Evolutionary conservation across 2,329 filamentous ascomycete species (phyloP).

Genomic region (Phaeoacremonium minimum): DNA sequence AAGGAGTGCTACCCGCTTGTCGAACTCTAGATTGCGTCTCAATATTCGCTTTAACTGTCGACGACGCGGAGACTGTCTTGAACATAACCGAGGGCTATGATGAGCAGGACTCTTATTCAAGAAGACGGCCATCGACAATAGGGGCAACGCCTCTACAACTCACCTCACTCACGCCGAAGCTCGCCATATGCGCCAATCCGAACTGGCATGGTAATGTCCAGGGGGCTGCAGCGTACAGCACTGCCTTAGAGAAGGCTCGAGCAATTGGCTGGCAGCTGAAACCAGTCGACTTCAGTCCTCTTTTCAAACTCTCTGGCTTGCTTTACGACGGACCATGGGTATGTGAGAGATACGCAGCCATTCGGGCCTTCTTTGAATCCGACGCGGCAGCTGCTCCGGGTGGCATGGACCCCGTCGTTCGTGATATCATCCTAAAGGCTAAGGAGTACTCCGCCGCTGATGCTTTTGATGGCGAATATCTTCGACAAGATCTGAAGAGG

Average conservation of each 20-base stretch:
- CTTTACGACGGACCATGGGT: conserved; percentile 21
- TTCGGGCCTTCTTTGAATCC: too few species aligned
- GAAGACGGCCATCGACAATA: conserved; percentile 18
- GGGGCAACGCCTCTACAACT: neutral
- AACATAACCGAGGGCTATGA: conserved; percentile 39
- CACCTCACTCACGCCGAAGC: neutral
- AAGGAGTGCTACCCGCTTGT: conserved; percentile 47
- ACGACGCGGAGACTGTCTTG: conserved; percentile 44
- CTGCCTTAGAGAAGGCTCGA: conserved; percentile 28
- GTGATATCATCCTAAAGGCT: conserved; percentile 36
- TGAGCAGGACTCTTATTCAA: conserved; percentile 42
- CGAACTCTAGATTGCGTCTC: conserved; percentile 49
- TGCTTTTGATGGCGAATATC: conserved; percentile 30
- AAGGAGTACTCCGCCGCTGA: conserved; percentile 35
- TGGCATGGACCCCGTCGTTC: too few species aligned
- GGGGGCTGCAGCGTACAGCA: too few species aligned
- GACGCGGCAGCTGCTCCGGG: too few species aligned
- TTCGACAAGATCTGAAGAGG: conserved; percentile 41
- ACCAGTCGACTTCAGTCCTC: conserved; percentile 33
- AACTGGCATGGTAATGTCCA: neutral
- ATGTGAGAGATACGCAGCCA: too few species aligned
- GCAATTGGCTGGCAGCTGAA: conserved; percentile 29
- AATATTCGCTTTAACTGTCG: conserved; percentile 38
- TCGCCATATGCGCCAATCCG: conserved; percentile 24
- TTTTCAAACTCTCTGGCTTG: conserved; percentile 43